Conservation (phyloP, 768 basidiomycete genomes). For the Agaricus blazei region DNA sequence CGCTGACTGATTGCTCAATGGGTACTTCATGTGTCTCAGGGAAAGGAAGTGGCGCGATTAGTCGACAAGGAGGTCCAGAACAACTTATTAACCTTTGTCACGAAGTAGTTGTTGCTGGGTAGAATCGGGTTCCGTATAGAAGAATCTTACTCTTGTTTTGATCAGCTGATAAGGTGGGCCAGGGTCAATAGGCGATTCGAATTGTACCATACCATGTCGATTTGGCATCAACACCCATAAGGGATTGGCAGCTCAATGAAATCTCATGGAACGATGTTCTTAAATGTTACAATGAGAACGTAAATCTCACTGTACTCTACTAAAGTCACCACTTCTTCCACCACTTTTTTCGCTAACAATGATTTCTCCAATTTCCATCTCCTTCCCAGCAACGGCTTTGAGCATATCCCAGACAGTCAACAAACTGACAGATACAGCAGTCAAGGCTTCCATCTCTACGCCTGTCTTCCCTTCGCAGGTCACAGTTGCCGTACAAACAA, state of each 20-base stretch:
- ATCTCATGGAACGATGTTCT: no score
- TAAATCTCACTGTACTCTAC: constrained; percentile 5
- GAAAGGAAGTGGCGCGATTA: constrained; percentile 34
- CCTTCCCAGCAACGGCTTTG: constrained; percentile 83
- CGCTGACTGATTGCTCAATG: neutral
- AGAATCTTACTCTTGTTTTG: no score
- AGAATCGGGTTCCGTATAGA: neutral
- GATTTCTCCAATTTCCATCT: constrained; percentile 75
- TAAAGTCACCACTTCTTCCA: constrained; percentile 72
- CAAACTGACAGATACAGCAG: constrained; percentile 72
- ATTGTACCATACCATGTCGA: no score
- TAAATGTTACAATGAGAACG: no score
- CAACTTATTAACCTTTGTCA: constrained; percentile 25
- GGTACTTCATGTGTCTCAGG: constrained; percentile 19
- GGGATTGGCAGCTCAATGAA: no score
- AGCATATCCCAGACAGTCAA: constrained; percentile 94
- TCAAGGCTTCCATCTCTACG: constrained; percentile 92
- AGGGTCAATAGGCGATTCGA: no score
- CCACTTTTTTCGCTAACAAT: constrained; percentile 65
- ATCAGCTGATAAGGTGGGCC: no score
- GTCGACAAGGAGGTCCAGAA: constrained; percentile 32
- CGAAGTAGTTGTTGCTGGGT: constrained; percentile 6
- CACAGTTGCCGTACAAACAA: constrained; percentile 64
- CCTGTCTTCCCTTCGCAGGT: constrained; percentile 78
- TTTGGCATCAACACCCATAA: no score